Evolutionary conservation across 345 rosid species (phyloP).

Genomic region (Bretschneidera sinensis): DNA sequence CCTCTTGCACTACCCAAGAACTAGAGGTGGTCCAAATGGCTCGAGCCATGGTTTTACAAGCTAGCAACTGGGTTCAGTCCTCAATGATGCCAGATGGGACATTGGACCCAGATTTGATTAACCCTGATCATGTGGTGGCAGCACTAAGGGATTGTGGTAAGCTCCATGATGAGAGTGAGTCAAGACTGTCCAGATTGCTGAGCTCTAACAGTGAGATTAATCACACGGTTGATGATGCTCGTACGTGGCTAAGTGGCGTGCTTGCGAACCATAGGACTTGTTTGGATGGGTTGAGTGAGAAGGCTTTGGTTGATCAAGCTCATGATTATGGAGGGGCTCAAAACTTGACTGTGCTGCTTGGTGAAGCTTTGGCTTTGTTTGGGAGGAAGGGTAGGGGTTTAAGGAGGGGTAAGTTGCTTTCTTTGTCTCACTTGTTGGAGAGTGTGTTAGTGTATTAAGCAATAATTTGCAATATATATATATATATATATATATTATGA

Average conservation of each 20-base stretch:
- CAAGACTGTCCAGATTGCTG: slow-evolving; percentile 33
- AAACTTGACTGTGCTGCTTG: slow-evolving; percentile 36
- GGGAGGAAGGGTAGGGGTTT: slow-evolving; percentile 5
- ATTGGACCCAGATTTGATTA: slow-evolving; percentile 14
- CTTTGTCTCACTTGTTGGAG: background rate
- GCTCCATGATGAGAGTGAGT: slow-evolving; percentile 52
- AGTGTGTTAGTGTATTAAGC: too few species aligned
- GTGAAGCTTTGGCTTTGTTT: slow-evolving; percentile 41
- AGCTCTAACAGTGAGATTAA: slow-evolving; percentile 18
- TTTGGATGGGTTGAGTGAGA: slow-evolving; percentile 47
- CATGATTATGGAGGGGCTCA: slow-evolving; percentile 15
- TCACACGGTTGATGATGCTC: slow-evolving; percentile 40
- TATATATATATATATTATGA: too few species aligned
- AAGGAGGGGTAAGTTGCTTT: slow-evolving; percentile 21
- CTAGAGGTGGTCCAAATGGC: slow-evolving; percentile 28
- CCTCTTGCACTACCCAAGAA: slow-evolving; percentile 22
- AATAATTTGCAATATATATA: too few species aligned
- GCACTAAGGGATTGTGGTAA: slow-evolving; percentile 43
- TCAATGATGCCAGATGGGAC: background rate
- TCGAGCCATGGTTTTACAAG: slow-evolving; percentile 27
- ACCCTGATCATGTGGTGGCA: slow-evolving; percentile 12
- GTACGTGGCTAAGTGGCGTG: slow-evolving; percentile 56
- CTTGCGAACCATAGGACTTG: slow-evolving; percentile 53
- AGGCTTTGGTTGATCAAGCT: slow-evolving; percentile 20
- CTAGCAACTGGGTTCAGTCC: slow-evolving; percentile 27